These are phyloP conservation scores for Baffinella frigidus DNA, from an alignment of 208 protist species.

Conservation along the genomic window DNA sequence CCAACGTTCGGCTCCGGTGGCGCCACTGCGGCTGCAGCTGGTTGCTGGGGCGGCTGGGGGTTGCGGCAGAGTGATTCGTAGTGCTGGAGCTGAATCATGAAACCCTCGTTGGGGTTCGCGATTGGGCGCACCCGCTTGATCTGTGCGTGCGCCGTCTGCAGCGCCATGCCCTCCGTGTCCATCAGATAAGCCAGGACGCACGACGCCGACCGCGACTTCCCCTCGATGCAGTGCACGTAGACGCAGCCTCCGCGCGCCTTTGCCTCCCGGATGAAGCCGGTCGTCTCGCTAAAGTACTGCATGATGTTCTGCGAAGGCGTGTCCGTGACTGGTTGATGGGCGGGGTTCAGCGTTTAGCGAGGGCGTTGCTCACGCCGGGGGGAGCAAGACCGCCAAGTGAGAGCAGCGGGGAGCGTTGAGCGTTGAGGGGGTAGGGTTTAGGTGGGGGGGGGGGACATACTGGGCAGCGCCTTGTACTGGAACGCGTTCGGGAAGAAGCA, in stretches of 20 bases:
- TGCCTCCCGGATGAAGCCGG: not conserved
- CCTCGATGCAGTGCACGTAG: constrained; percentile 21
- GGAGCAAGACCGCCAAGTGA: no score
- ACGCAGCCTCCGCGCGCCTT: not conserved
- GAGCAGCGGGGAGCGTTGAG: no score
- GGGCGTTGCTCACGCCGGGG: no score
- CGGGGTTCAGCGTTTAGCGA: no score
- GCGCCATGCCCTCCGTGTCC: not conserved
- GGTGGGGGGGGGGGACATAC: no score
- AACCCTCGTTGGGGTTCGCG: constrained; percentile 23
- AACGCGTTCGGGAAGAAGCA: constrained; percentile 8
- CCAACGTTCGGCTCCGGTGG: not conserved
- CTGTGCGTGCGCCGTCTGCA: not conserved
- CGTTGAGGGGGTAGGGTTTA: no score
- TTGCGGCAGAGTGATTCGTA: not conserved
- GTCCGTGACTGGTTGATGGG: no score
- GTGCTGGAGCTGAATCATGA: constrained; percentile 31
- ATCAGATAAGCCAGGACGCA: constrained; percentile 44
- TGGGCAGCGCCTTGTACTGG: not conserved
- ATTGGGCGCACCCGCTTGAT: constrained; percentile 10
- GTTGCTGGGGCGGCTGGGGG: not conserved
- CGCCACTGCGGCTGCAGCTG: not conserved
- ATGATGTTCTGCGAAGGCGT: constrained; percentile 54
- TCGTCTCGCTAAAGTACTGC: constrained; percentile 21
- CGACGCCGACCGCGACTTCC: constrained; percentile 7